Evolutionary conservation across 2,329 filamentous ascomycete genomes (phyloP).

Genomic region (Chalara sp.): DNA sequence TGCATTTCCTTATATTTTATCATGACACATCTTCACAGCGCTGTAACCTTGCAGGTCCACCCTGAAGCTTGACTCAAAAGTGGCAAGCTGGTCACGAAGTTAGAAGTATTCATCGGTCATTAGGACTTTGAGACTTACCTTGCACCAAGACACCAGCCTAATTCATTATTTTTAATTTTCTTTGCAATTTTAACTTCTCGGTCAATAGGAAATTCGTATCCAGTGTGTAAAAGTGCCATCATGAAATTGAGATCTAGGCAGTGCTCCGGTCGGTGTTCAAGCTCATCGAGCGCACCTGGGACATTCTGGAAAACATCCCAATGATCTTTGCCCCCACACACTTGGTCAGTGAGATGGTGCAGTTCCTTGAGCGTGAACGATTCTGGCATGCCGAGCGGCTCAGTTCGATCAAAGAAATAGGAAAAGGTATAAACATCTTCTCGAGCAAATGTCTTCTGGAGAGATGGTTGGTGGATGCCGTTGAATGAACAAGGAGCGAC

Average conservation of each 20-base stretch:
- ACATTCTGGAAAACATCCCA: constrained; percentile 80
- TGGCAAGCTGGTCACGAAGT: constrained; percentile 58
- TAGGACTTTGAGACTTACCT: constrained; percentile 54
- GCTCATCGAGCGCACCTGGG: constrained; percentile 71
- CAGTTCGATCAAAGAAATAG: constrained; percentile 95
- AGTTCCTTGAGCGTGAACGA: constrained; percentile 90
- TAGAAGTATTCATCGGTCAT: constrained; percentile 25
- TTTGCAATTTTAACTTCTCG: constrained; percentile 96
- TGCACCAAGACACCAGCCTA: constrained; percentile 96
- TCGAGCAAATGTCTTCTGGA: constrained; percentile 83
- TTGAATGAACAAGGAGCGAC: constrained; percentile 97
- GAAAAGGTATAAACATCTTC: constrained; percentile 96
- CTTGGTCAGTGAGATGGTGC: constrained; percentile 74
- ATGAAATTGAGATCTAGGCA: constrained; percentile 97
- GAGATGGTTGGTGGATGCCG: constrained; percentile 86
- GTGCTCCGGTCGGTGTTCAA: constrained; percentile 77
- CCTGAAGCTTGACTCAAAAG: constrained; percentile 75
- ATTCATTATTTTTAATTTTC: constrained; percentile 95
- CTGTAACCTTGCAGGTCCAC: constrained; percentile 74
- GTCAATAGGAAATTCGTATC: constrained; percentile 96
- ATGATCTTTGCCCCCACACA: constrained; percentile 68
- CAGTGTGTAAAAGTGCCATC: constrained; percentile 84
- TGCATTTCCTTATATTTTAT: constrained; percentile 17
- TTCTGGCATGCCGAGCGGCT: constrained; percentile 95
- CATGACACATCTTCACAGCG: constrained; percentile 57